These are phyloP conservation scores for Puccinia triticina DNA, from an alignment of 1,284 basidiomycete species.

Conservation along the genomic window DNA sequence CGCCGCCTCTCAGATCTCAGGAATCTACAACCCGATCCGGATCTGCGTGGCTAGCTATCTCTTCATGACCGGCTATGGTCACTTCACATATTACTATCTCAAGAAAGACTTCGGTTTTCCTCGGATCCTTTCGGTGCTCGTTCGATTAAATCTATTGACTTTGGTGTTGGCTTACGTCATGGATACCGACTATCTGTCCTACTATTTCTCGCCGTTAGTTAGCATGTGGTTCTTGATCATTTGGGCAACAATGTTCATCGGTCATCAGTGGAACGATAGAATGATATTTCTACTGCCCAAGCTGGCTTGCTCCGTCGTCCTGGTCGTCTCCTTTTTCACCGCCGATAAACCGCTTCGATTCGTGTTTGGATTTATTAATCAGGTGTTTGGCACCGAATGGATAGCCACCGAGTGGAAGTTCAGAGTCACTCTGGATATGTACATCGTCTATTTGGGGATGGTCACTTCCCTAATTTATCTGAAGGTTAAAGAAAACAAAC, in stretches of 20 bases:
- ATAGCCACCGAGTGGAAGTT: conserved; percentile 81
- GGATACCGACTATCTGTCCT: conserved; percentile 85
- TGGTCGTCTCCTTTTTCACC: conserved; percentile 71
- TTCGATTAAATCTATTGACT: conserved; percentile 80
- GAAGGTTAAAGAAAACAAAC: conserved; percentile 72
- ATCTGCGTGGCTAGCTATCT: conserved; percentile 84
- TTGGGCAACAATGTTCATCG: conserved; percentile 74
- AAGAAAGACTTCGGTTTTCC: conserved; percentile 80
- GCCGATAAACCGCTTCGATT: conserved; percentile 68
- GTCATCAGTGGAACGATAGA: conserved; percentile 73
- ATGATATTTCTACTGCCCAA: conserved; percentile 72
- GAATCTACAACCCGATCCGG: conserved; percentile 85
- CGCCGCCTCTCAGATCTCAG: conserved; percentile 80
- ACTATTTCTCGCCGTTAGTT: conserved; percentile 82
- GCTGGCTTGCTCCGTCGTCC: conserved; percentile 68
- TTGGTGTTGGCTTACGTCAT: conserved; percentile 79
- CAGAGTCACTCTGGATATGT: conserved; percentile 81
- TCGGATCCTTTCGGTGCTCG: conserved; percentile 72
- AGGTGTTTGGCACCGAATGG: conserved; percentile 75
- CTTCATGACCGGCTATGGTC: conserved; percentile 70
- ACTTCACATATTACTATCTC: conserved; percentile 76
- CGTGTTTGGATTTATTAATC: conserved; percentile 70
- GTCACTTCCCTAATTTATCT: conserved; percentile 72
- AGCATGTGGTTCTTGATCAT: conserved; percentile 75
- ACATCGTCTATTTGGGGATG: conserved; percentile 85